Base-by-base conservation (phyloP, 441 rosid species). In the Daphne laureola region DNA sequence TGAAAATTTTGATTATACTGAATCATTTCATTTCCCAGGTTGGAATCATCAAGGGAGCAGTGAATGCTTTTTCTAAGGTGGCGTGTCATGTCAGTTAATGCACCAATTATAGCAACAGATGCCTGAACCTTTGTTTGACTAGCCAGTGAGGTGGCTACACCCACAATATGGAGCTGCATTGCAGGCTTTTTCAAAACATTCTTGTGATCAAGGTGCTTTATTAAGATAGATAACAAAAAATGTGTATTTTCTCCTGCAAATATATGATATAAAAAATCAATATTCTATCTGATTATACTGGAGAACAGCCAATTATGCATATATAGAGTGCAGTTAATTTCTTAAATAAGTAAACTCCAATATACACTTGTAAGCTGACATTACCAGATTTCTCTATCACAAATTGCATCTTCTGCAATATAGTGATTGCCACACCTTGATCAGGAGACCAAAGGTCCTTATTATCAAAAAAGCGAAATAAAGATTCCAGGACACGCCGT, bases 51-150 rank as follows among this genome's bases (percentile, higher is more conserved):
- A 48, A 82, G 65, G 17, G 78, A 77, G 54, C 73, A 70, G 46
- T 79, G 89, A 46, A 81, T 76, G 68, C 89, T 85, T 77, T 88
- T 88, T 36, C 91, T 64, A 48, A 88, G 69, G 65, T 88, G 96
- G 65, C 94, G 83, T 62, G 84, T 85, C 79, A 85, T 77, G 70
- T 88, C 91, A 66, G 85, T 85, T 15, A 83, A 47, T 27, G 94
- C 89, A 70, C 91, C 87, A 49, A 78, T 78, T 31, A 85, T 83
- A 61, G 94, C 85, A 47, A 81, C 77, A 47, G 91, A 83, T 53
- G 82, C 61, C 50, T 77, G 75, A 63, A 75, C 78, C 69, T 71
- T 81, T 43, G 87, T 71, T 35, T 72, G 78, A 52, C 57, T 75
- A 51, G 80, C 80, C 48, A 81, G 78, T 63, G 68, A 58, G 47